Base-by-base conservation (phyloP, 495 filamentous ascomycete species). In the Ramalina intermedia region DNA sequence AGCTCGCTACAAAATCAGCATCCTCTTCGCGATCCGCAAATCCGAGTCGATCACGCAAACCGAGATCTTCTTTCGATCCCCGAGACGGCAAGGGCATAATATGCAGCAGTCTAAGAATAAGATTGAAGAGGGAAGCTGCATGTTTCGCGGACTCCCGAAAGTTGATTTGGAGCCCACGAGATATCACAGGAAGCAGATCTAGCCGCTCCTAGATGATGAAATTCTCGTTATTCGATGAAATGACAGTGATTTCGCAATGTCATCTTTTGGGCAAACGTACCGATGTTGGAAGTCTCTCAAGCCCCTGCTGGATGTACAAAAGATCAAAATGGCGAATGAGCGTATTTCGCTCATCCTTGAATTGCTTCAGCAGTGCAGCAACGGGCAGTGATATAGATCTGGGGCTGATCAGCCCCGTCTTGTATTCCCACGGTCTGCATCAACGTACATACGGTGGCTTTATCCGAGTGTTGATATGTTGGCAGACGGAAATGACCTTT, bases 301-400 rank as follows among this genome's bases (percentile, higher is more conserved):
- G 69, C 33, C 90, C 88, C 61, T 91, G 84, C 57, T 93, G 86
- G 27, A 95, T 80, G 63, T 93, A 94, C 27, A 82, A 68, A 46
- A 96, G 62, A 68, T 96, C 91, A 62, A 94, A 86, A 59, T 94
- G 84, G 50, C 84, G 78, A 44, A 98, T 74, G 6, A 95, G 73
- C 2, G 82, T 70, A 39, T 72, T 69, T 38, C 69, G 74, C 45
- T 79, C 77, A 20, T 82, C 81, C 58, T 95, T 96, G 72, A 90
- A 96, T 60, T 96, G 91, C 54, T 84, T 84, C 49, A 96, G 63
- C 21, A 98, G 72, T 16, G 80, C 78, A 8, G 76, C 72, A 23
- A 98, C 89, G 11, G 91, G 91, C 9, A 98, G 72, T 51, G 84
- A 74, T 49, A 95, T 83, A 14, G 80, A 72, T 52, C 61, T 61